Evolutionary conservation across 139 green algal species (phyloP), one percentile per base, ranked within the genome.

Genomic region (Coelastrella sp.): DNA sequence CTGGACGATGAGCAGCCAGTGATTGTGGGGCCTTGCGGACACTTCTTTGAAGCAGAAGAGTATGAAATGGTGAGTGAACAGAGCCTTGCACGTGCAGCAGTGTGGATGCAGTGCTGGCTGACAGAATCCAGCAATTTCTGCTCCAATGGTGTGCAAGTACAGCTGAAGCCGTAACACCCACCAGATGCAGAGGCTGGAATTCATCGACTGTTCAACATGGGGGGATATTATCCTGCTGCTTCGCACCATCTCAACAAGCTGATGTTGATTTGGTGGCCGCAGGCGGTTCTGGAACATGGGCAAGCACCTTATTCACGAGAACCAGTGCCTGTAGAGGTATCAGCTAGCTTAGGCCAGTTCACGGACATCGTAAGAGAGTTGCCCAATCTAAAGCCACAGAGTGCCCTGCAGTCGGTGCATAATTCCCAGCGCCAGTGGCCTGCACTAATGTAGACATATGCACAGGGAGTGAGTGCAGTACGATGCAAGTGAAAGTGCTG

Each of bases 41-140:
- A 96, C 84, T 94, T 96, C 83, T 98, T 94, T 75, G 94, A 98
- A 90, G 83, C 92, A 57, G 93, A 96, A 67, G 94, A 95, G 62
- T 95, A 90, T 43, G 92, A 96, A 76, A 92, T 97, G 90, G 81
- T 90, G 82, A 77, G 87, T 19, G 15, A 23, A 25, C 27, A 27
- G 53, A 27, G 53, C 17, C 13, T 15, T 57, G 13, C 48, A 57
- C 17, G 48, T 23, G 48, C n/a, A 9, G 15, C 53, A 32, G 17
- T 64, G 17, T 64, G 53, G 27, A 21, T 64, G 45, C 45, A 23
- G 45, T n/a, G n/a, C n/a, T n/a, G n/a, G n/a, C n/a, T n/a, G n/a
- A n/a, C n/a, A n/a, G n/a, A n/a, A n/a, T n/a, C n/a, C n/a, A n/a
- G n/a, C n/a, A n/a, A n/a, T n/a, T n/a, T n/a, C n/a, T n/a, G n/a